Percentiles rank a stretch among this genome's conserved stretches.
These are phyloP conservation scores for Penicillium sp. DNA, from an alignment of 2,329 filamentous ascomycete species.

Conservation along the genomic window DNA sequence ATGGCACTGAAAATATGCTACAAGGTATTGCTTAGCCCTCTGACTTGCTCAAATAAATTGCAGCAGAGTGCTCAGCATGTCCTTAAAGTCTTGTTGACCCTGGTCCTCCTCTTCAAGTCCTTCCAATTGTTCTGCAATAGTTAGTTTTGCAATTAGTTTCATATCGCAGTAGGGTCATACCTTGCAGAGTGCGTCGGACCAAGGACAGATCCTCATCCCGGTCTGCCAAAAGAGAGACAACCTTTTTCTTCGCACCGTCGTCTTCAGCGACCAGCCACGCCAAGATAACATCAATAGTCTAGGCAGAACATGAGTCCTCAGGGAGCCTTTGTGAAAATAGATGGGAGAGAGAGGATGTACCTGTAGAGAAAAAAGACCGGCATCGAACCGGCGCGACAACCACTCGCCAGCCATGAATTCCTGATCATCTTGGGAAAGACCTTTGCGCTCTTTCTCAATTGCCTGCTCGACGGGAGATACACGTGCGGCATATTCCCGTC, in stretches of 20 bases:
- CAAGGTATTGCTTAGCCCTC: not conserved
- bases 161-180: slow-evolving; percentile 37
- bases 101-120: slow-evolving; percentile 60
- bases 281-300: slow-evolving; percentile 72
- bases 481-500: slow-evolving; percentile 69
- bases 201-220: slow-evolving; percentile 67
- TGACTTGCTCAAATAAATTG: slow-evolving; percentile 39
- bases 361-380: slow-evolving; percentile 81
- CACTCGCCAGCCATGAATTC: slow-evolving; percentile 70
- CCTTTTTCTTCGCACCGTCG: slow-evolving; percentile 67
- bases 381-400: slow-evolving; percentile 76
- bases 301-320: slow-evolving; percentile 45
- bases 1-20: slow-evolving; percentile 1
- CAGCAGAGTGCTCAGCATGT: slow-evolving; percentile 67
- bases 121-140: slow-evolving; percentile 60
- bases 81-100: slow-evolving; percentile 58
- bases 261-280: slow-evolving; percentile 95
- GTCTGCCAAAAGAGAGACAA: slow-evolving; percentile 67
- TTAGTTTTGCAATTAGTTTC: slow-evolving; percentile 21
- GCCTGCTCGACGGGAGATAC: slow-evolving; percentile 65
- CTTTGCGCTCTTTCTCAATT: slow-evolving; percentile 62
- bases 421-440: slow-evolving; percentile 60
- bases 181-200: slow-evolving; percentile 69
- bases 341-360: slow-evolving; percentile 30
- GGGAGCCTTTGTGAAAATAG: slow-evolving; percentile 9